phyloP scores from a whole-genome alignment of 371 early-diverging fungal species.

The Gilbertella persicaria region DNA sequence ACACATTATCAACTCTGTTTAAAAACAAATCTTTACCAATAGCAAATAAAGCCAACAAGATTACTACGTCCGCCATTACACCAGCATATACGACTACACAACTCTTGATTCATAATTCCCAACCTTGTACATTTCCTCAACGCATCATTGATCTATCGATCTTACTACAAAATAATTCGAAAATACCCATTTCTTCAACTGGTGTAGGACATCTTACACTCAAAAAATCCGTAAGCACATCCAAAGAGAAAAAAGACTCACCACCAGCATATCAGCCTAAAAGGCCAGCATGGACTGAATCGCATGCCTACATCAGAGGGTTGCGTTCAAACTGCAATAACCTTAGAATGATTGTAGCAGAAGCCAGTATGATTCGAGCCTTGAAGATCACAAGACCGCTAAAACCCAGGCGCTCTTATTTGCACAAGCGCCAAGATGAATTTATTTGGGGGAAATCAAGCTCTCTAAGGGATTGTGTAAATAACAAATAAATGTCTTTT shows the following conservation, averaged over 20 bases:
- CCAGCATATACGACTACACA: conserved; percentile 25
- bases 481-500: background rate
- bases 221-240: background rate
- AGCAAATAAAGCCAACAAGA: no score
- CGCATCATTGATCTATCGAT: conserved; percentile 10
- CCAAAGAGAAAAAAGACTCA: conserved; percentile 8
- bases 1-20: no score
- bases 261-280: conserved; percentile 17
- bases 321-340: conserved; percentile 14
- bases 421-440: conserved; percentile 14
- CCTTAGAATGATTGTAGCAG: conserved; percentile 17
- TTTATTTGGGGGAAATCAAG: conserved; percentile 26
- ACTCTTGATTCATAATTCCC: conserved; percentile 10
- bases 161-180: conserved; percentile 13
- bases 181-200: conserved; percentile 6
- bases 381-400: conserved; percentile 23
- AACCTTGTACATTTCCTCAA: conserved; percentile 14
- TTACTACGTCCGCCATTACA: conserved; percentile 18
- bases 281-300: conserved; percentile 21
- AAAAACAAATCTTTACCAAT: no score
- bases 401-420: conserved; percentile 19
- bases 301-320: conserved; percentile 24
- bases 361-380: conserved; percentile 26
- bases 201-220: conserved; percentile 9
- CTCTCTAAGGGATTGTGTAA: conserved; percentile 10